These are phyloP conservation scores for Dendrobium chrysotoxum DNA, from an alignment of 106 monocot species.

Conservation along the genomic window DNA sequence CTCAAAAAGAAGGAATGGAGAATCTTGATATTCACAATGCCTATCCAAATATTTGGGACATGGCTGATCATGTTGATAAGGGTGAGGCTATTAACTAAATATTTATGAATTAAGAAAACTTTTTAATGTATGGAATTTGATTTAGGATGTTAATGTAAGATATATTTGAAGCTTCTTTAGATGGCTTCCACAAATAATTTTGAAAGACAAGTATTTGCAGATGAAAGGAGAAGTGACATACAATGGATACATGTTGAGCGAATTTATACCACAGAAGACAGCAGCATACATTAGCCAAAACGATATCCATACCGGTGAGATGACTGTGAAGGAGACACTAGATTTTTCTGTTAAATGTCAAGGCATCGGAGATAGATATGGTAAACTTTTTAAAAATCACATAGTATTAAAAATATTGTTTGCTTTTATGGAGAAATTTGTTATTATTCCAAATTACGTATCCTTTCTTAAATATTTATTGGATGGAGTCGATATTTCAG, in stretches of 20 bases:
- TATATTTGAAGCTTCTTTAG: neutral
- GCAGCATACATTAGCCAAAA: constrained; percentile 75
- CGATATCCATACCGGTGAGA: constrained; percentile 59
- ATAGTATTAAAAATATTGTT: neutral
- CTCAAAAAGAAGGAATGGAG: too few relatives aligned
- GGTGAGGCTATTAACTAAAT: too few relatives aligned
- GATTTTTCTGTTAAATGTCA: constrained; percentile 76
- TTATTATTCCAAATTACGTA: neutral
- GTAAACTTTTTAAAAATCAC: constrained; percentile 11
- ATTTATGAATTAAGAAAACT: neutral
- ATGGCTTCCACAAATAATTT: neutral
- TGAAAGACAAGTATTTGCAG: constrained; percentile 12
- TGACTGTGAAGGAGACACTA: constrained; percentile 72
- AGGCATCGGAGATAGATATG: constrained; percentile 52
- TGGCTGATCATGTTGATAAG: too few relatives aligned
- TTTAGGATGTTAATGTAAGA: neutral
- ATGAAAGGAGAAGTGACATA: constrained; percentile 48
- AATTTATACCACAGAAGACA: constrained; percentile 80
- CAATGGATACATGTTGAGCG: constrained; percentile 48
- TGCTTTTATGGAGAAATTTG: neutral
- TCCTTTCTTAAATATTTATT: neutral
- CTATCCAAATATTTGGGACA: too few relatives aligned
- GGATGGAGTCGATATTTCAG: constrained; percentile 19
- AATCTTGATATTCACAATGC: too few relatives aligned
- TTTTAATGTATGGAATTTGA: neutral